A percentile compares a stretch with the other conserved stretches of the same genome.
phyloP scores from a whole-genome alignment of 257 asterid species.

The Jacaranda mimosifolia region DNA sequence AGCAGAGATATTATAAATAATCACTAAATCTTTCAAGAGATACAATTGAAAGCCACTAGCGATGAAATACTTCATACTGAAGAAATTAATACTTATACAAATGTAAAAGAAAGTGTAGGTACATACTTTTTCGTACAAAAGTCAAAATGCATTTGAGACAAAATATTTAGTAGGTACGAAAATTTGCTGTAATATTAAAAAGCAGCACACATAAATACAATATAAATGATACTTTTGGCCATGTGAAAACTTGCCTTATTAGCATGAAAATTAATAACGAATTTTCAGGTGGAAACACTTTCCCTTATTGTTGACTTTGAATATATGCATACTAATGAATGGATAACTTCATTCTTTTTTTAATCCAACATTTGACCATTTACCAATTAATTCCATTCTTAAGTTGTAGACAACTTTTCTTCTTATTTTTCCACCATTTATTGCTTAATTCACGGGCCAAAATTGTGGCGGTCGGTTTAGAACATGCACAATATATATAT shows the following conservation, averaged over 20 bases:
- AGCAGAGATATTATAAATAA: too few species aligned
- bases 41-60: too few species aligned
- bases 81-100: too few species aligned
- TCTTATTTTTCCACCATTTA: conserved; percentile 18
- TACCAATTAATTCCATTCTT: neutral
- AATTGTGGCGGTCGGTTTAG: neutral
- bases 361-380: conserved; percentile 13
- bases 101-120: too few species aligned
- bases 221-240: neutral
- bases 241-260: conserved; percentile 5
- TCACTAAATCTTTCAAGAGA: too few species aligned
- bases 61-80: too few species aligned
- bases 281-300: conserved; percentile 9
- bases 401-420: neutral
- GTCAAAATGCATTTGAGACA: too few species aligned
- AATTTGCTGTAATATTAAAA: too few species aligned
- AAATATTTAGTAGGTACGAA: too few species aligned
- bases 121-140: too few species aligned
- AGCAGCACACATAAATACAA: too few species aligned
- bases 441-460: conserved; percentile 34
- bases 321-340: neutral
- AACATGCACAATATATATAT: neutral
- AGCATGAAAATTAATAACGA: neutral
- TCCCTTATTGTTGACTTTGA: conserved; percentile 10
- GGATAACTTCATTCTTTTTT: neutral